Conservation (phyloP, 2,329 filamentous ascomycete species). For the Drechslerella dactyloides region DNA sequence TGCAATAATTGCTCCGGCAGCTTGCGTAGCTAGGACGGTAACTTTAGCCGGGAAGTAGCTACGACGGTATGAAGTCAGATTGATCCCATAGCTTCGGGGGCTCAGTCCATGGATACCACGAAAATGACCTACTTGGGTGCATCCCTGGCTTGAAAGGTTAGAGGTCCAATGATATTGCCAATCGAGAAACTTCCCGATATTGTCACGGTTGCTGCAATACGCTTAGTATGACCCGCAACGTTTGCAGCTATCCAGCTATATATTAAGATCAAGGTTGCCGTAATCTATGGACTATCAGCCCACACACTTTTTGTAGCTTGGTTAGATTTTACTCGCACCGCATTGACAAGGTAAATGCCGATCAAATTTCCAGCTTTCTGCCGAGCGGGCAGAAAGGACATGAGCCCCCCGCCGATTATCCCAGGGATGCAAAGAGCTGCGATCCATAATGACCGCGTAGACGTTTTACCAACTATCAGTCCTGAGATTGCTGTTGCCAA, state of each 20-base stretch:
- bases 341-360: slow-evolving; percentile 64
- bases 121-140: slow-evolving; percentile 61
- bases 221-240: slow-evolving; percentile 64
- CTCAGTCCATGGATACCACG: no score
- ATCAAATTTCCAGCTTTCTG: slow-evolving; percentile 62
- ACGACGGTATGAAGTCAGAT: no score
- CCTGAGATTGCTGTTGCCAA: slow-evolving; percentile 63
- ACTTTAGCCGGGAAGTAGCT: slow-evolving; percentile 63
- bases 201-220: slow-evolving; percentile 62
- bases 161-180: slow-evolving; percentile 66
- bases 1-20: slow-evolving; percentile 55
- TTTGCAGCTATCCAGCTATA: slow-evolving; percentile 61
- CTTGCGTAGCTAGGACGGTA: slow-evolving; percentile 63
- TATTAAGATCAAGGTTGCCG: slow-evolving; percentile 58
- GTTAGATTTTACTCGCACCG: slow-evolving; percentile 55
- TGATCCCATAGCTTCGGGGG: no score
- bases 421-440: slow-evolving; percentile 59
- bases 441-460: slow-evolving; percentile 35
- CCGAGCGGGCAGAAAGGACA: slow-evolving; percentile 63
- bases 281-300: slow-evolving; percentile 53
- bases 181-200: slow-evolving; percentile 64
- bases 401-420: slow-evolving; percentile 62
- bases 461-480: slow-evolving; percentile 30
- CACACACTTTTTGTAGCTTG: neutral
- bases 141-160: slow-evolving; percentile 65